Percentiles rank a stretch among this genome's conserved stretches.
Evolutionary conservation across 768 basidiomycete species (phyloP).

Genomic region (Dictyophora rubrovolvata): DNA sequence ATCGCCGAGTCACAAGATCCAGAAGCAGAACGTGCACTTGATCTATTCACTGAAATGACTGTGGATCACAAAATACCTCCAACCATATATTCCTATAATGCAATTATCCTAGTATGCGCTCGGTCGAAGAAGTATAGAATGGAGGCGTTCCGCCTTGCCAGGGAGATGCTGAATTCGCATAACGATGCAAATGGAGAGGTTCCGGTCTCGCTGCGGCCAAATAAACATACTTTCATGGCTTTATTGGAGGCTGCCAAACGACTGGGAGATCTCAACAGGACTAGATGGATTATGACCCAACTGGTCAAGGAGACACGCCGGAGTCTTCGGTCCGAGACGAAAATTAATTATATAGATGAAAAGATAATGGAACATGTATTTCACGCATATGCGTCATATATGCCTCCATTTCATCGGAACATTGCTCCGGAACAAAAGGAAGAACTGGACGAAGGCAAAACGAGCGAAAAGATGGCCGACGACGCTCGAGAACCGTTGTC

Average conservation of each 20-base stretch:
- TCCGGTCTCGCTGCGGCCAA: conserved; percentile 40
- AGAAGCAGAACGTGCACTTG: conserved; percentile 85
- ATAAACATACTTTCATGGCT: conserved; percentile 62
- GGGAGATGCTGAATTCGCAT: conserved; percentile 77
- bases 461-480: not conserved
- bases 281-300: conserved; percentile 87
- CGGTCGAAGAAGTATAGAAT: conserved; percentile 54
- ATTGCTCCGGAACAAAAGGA: conserved; percentile 3
- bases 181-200: conserved; percentile 53
- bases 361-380: conserved; percentile 76
- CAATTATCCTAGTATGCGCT: conserved; percentile 74
- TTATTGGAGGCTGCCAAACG: conserved; percentile 87
- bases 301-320: conserved; percentile 36
- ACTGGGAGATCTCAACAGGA: conserved; percentile 69
- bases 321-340: not conserved
- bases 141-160: conserved; percentile 76
- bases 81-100: conserved; percentile 62
- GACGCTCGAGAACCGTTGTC: conserved; percentile 3
- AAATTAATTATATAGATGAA: conserved; percentile 35
- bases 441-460: not conserved
- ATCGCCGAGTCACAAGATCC: conserved; percentile 54
- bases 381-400: conserved; percentile 77
- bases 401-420: conserved; percentile 52
- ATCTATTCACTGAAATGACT: conserved; percentile 91
- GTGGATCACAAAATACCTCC: conserved; percentile 55